A percentile compares a stretch with the other conserved stretches of the same genome.
Conservation (phyloP, 1,284 basidiomycete species). For the Marasmius fiardii region DNA sequence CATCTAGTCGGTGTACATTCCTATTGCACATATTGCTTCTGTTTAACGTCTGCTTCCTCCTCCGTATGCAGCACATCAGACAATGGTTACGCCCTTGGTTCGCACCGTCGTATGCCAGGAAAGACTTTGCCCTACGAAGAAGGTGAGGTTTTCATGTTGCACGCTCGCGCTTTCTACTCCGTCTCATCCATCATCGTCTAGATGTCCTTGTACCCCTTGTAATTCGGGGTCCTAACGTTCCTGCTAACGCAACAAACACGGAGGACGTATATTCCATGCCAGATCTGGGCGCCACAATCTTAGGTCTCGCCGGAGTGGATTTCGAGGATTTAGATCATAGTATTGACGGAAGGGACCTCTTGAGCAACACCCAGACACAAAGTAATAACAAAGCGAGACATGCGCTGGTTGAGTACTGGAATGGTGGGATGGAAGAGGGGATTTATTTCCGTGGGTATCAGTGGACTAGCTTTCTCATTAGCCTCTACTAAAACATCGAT, state of each 20-base stretch:
- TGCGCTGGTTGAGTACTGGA: slow-evolving; percentile 4
- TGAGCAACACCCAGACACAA: background rate
- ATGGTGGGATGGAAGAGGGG: background rate
- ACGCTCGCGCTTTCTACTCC: too few relatives aligned
- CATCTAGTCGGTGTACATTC: background rate
- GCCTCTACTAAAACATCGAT: background rate
- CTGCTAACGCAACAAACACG: background rate
- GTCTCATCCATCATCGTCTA: background rate
- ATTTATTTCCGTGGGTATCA: background rate
- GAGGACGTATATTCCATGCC: background rate
- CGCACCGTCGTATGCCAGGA: slow-evolving; percentile 1
- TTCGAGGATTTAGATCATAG: background rate
- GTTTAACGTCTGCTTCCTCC: background rate
- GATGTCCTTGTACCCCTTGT: slow-evolving; percentile 2
- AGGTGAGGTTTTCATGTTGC: background rate
- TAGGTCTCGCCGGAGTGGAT: background rate
- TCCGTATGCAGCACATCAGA: slow-evolving; percentile 3
- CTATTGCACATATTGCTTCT: background rate
- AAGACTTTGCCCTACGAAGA: slow-evolving; percentile 6
- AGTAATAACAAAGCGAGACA: background rate
- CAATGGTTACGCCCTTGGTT: slow-evolving; percentile 7
- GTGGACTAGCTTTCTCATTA: too few relatives aligned
- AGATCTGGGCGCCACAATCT: slow-evolving; percentile 1
- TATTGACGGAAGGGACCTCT: background rate
- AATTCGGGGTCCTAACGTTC: slow-evolving; percentile 3